phyloP scores from a whole-genome alignment of 2,329 filamentous ascomycete genomes.

The Biscogniauxia sp. region DNA sequence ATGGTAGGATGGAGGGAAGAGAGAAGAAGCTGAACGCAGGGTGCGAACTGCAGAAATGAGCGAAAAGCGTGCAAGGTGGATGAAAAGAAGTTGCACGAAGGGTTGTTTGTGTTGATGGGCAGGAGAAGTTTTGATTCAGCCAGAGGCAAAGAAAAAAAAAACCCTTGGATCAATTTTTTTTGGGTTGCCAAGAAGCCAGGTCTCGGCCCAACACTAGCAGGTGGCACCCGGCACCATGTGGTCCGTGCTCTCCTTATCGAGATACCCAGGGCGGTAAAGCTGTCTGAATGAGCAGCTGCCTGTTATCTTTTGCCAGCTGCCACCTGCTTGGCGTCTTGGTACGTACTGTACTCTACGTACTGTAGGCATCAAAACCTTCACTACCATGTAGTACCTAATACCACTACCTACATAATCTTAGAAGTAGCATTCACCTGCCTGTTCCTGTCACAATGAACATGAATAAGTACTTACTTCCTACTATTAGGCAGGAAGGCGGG shows the following conservation, averaged over 20 bases:
- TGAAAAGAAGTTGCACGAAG: conserved; percentile 10
- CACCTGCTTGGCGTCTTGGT: no score
- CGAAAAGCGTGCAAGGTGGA: conserved; percentile 18
- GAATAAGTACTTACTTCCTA: no score
- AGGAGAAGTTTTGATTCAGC: conserved; percentile 22
- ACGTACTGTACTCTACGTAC: no score
- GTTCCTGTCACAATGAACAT: no score
- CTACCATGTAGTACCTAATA: no score
- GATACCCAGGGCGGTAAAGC: neutral
- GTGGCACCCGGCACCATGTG: conserved; percentile 1
- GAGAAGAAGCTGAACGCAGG: conserved; percentile 13
- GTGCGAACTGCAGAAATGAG: conserved; percentile 30
- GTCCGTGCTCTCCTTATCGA: conserved; percentile 9
- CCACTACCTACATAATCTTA: no score
- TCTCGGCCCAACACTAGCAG: conserved; percentile 8
- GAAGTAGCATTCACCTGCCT: no score
- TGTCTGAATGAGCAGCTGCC: neutral
- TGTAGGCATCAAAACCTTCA: no score
- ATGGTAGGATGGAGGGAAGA: neutral
- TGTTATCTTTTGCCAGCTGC: neutral
- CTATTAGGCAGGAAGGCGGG: no score
- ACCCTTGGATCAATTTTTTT: conserved; percentile 28
- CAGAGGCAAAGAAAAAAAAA: conserved; percentile 31
- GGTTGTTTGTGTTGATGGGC: conserved; percentile 18
- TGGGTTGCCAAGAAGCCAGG: conserved; percentile 22